Evolutionary conservation across 2,329 filamentous ascomycete genomes (phyloP), one percentile per base, ranked within the genome.

Genomic region (Colletotrichum orchidophilum): DNA sequence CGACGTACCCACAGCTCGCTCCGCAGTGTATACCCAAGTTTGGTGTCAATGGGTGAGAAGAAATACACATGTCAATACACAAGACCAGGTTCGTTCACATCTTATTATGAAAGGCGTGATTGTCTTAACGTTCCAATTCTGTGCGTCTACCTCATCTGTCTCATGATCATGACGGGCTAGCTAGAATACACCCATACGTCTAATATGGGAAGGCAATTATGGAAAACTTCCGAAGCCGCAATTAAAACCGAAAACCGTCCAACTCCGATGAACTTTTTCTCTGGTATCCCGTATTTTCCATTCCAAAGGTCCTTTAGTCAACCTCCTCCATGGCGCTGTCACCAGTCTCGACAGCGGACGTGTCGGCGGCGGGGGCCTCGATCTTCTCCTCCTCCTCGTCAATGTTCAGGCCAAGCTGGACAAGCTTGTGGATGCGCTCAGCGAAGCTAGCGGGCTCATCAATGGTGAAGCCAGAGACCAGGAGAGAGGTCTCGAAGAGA

Each of bases 291-390:
- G 73, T 46, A 46, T 79, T 78, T 76, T 74, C 72, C 62, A 74
- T 70, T 55, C 65, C 66, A 74, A 72, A 70, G 73, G 72, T 54
- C 71, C 75, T 79, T 88, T 97, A 99, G 90, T 99, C 96, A 83
- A 99, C 96, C 91, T 99, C 96, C 92, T 99, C 96, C 96, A 99
- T 99, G 83, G 95, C 92, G 87, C 93, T 97, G 91, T 97, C 95
- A 78, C 92, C 93, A 75, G 92, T 86, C 83, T 90, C 89, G 75
- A 86, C 86, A 71, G 83, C 84, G 73, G 85, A 81, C 58, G 82
- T 83, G 83, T 93, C 92, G 74, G 88, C 91, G 73, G 89, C 83
- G 66, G 83, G 82, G 49, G 81, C 80, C 72, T 91, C 88, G 67
- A 90, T 89, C 69, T 91, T 89, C 85, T 97, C 95, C 69, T 93